Evolutionary conservation across 2,329 filamentous ascomycete genomes (phyloP), one percentile per base, ranked within the genome.

Genomic region (Cladophialophora exuberans): DNA sequence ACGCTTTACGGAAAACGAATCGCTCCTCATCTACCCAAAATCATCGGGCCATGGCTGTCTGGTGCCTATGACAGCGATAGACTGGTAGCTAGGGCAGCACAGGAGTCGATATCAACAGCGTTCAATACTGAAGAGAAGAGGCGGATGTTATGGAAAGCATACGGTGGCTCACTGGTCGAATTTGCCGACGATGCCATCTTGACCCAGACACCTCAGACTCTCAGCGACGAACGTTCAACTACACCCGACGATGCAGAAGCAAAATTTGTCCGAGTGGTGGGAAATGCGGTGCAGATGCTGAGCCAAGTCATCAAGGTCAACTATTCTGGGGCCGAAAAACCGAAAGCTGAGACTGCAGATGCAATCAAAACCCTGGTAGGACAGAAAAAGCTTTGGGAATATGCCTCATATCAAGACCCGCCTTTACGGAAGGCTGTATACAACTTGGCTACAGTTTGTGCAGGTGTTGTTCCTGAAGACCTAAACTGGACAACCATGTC

Each of bases 31-130:
- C 79, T 99, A 59, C 85, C 90, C 10, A 85, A 82, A 56, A 79
- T 95, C 30, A 85, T 95, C 41, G 91, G 88, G 7, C 81, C 90
- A n/a, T 99, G 95, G 94, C 80, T 97, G 10, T 88, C 89, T 6
- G 94, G 93, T 1, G 82, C 88, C 1, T 96, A 91, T 68, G 94
- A 99, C 70, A 87, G 83, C 62, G 93, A 99, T 67, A 84, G 85
- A 52, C 80, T 80, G 15, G 90, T 91, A 11, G 80, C 88, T 6
- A 84, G 85, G 54, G 84, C 89, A n/a, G 91, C 92, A 1, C 80
- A 83, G 55, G 86, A 93, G 41, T 88, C 92, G 0, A 77, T 97
- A 15, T 81, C 82, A 0, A 82, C 81, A 2, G 89, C 96, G 35
- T 87, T 97, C 52, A 82, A 82, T 17, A 90, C 87, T 0, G 83